Conservation (phyloP, 148 eudicot species). For the Rhododendron ferrugineum region DNA sequence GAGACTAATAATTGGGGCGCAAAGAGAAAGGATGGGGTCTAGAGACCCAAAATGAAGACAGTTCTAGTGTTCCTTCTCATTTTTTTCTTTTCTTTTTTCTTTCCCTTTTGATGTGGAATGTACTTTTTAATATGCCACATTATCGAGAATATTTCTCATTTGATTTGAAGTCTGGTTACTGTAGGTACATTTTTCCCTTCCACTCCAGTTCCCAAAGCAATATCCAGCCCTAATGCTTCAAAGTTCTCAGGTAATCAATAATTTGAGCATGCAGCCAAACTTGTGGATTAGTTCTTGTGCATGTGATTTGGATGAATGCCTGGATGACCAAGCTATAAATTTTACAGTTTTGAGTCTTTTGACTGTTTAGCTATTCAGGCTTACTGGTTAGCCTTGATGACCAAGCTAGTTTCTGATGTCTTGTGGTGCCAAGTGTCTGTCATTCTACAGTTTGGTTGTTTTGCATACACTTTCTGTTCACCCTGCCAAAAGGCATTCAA, state of each 20-base stretch:
- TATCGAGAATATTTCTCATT: not conserved
- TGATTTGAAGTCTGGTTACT: not conserved
- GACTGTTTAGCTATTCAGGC: not conserved
- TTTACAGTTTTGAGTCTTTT: not conserved
- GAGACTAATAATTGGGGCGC: too few relatives aligned
- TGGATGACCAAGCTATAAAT: not conserved
- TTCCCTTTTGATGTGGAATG: not conserved
- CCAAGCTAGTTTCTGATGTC: not conserved
- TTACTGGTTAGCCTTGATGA: not conserved
- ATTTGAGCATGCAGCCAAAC: not conserved
- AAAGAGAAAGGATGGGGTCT: too few relatives aligned
- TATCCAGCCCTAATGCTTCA: conserved; percentile 70
- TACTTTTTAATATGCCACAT: not conserved
- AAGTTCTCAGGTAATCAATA: conserved; percentile 75
- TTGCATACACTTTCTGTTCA: not conserved
- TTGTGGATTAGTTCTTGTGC: not conserved
- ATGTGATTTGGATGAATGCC: not conserved
- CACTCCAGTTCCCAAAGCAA: conserved; percentile 81
- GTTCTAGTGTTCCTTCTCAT: not conserved
- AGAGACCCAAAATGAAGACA: too few relatives aligned
- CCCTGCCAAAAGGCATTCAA: not conserved
- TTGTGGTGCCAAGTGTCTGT: not conserved
- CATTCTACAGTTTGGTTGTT: not conserved
- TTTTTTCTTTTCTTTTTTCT: not conserved
- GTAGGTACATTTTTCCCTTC: conserved; percentile 75